A percentile compares a stretch with the other conserved stretches of the same genome.
phyloP scores from a whole-genome alignment of 495 filamentous ascomycete genomes.

The Talaromyces borbonicus region DNA sequence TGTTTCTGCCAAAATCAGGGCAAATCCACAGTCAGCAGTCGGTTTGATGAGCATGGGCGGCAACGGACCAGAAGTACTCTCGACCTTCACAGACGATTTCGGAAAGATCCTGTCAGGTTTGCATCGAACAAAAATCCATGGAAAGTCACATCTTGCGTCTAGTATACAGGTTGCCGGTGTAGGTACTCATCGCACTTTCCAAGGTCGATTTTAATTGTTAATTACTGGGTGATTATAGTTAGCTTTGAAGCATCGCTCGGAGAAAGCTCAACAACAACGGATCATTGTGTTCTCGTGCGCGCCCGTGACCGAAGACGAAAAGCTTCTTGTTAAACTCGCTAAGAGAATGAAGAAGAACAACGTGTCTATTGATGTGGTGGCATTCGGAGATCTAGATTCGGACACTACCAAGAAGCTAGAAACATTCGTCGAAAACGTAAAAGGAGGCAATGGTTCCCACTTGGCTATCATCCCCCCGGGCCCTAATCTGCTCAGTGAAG shows the following conservation, averaged over 20 bases:
- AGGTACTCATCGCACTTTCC: conserved; percentile 26
- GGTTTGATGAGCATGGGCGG: conserved; percentile 99
- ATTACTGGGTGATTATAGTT: conserved; percentile 42
- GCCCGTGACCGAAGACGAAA: conserved; percentile 79
- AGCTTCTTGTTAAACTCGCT: conserved; percentile 76
- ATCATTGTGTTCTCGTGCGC: conserved; percentile 95
- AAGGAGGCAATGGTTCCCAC: conserved; percentile 80
- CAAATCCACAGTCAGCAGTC: conserved; percentile 92
- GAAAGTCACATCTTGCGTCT: conserved; percentile 74
- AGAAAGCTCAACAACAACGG: conserved; percentile 88
- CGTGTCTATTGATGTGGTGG: conserved; percentile 83
- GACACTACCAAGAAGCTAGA: conserved; percentile 87
- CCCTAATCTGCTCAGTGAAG: conserved; percentile 81
- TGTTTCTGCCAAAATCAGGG: conserved; percentile 86
- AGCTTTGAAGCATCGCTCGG: conserved; percentile 95
- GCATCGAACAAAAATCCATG: conserved; percentile 88
- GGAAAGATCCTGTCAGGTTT: conserved; percentile 91
- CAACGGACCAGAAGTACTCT: conserved; percentile 90
- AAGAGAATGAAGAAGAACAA: conserved; percentile 98
- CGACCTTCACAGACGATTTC: conserved; percentile 89
- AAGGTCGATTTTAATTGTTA: neutral
- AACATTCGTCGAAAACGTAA: conserved; percentile 86
- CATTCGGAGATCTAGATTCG: conserved; percentile 86
- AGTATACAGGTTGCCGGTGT: conserved; percentile 91
- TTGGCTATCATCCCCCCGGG: conserved; percentile 86